A percentile compares a stretch with the other conserved stretches of the same genome.
Conservation (phyloP, 106 monocot genomes). For the Hemerocallis citrina region DNA sequence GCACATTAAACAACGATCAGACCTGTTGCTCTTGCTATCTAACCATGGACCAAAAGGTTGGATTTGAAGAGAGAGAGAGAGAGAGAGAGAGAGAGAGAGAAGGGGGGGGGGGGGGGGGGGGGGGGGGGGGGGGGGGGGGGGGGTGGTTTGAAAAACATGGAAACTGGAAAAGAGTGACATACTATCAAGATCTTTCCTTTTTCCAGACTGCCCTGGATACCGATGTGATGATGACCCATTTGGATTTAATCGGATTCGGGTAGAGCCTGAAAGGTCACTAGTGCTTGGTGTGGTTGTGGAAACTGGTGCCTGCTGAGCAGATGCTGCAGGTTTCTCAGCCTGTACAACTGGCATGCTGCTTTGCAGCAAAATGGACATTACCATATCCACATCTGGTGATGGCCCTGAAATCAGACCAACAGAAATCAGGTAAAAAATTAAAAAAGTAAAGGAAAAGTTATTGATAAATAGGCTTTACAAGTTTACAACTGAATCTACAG, state of each 20-base stretch:
- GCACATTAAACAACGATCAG: too few species aligned
- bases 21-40: too few species aligned
- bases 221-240: constrained; percentile 59
- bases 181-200: constrained; percentile 72
- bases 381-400: constrained; percentile 59
- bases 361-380: constrained; percentile 73
- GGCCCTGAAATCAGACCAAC: constrained; percentile 39
- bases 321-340: constrained; percentile 23
- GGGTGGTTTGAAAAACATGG: neutral
- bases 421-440: constrained; percentile 5
- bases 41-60: too few species aligned
- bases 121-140: too few species aligned
- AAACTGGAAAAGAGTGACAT: constrained; percentile 13
- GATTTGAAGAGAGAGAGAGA: too few species aligned
- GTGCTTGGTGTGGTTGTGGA: constrained; percentile 40
- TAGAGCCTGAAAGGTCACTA: constrained; percentile 72
- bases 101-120: too few species aligned
- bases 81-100: constrained; percentile 6
- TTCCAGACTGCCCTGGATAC: constrained; percentile 26
- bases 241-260: constrained; percentile 45
- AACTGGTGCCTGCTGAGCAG: constrained; percentile 30
- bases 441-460: neutral
- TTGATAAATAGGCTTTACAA: neutral
- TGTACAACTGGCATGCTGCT: constrained; percentile 37
- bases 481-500: neutral